These are phyloP conservation scores for Raphanus hybrid DNA, from an alignment of 441 rosid genomes.

Conservation along the genomic window DNA sequence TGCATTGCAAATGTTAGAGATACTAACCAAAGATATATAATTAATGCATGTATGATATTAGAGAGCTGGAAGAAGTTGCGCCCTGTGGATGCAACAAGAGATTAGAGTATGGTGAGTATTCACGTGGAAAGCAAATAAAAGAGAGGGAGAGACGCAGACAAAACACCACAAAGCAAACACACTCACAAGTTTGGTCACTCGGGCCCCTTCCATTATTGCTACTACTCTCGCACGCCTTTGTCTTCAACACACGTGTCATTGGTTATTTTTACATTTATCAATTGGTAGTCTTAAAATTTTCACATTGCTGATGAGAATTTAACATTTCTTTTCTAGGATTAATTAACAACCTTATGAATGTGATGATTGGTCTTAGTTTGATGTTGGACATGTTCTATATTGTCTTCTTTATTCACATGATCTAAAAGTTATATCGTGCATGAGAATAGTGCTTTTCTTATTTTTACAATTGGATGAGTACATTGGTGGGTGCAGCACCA, in stretches of 20 bases:
- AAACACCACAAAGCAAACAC: slow-evolving; percentile 38
- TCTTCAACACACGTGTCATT: slow-evolving; percentile 9
- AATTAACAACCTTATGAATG: slow-evolving; percentile 13
- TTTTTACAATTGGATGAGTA: neutral
- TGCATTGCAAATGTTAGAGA: slow-evolving; percentile 3
- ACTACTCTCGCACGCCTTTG: slow-evolving; percentile 8
- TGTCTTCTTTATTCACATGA: slow-evolving; percentile 26
- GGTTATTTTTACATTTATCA: neutral
- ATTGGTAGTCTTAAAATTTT: neutral
- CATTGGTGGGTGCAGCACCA: slow-evolving; percentile 21
- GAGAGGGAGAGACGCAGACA: slow-evolving; percentile 33
- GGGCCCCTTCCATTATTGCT: slow-evolving; percentile 34
- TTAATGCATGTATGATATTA: neutral
- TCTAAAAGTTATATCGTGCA: slow-evolving; percentile 30
- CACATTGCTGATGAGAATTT: neutral
- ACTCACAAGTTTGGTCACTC: slow-evolving; percentile 33
- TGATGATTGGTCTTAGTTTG: slow-evolving; percentile 34
- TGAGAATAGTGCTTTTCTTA: slow-evolving; percentile 18
- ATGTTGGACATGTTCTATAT: slow-evolving; percentile 3
- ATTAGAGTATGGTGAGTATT: slow-evolving; percentile 29
- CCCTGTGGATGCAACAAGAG: slow-evolving; percentile 36
- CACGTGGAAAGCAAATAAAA: slow-evolving; percentile 32
- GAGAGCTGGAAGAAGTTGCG: slow-evolving; percentile 25
- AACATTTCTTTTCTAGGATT: neutral
- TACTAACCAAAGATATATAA: neutral